phyloP scores from a whole-genome alignment of 768 basidiomycete genomes.

The Trametes villosa region DNA sequence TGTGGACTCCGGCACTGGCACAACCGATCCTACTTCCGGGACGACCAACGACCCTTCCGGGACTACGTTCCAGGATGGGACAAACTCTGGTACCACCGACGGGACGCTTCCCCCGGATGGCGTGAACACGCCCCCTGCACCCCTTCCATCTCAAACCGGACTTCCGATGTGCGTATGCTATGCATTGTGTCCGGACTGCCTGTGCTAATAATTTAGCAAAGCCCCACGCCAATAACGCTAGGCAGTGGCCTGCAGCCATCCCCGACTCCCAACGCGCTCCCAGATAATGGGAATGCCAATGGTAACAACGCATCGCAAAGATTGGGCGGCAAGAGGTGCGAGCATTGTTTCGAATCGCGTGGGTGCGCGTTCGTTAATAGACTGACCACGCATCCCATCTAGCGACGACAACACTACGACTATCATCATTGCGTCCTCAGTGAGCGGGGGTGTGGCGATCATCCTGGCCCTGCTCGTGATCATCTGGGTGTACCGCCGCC shows the following conservation, averaged over 20 bases:
- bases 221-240: neutral
- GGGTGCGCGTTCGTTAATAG: too few species aligned
- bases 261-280: neutral
- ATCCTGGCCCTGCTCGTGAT: slow-evolving; percentile 14
- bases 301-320: neutral
- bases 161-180: too few species aligned
- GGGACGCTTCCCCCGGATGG: neutral
- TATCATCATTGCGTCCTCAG: slow-evolving; percentile 21
- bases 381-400: too few species aligned
- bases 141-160: neutral
- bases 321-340: slow-evolving; percentile 5
- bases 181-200: neutral
- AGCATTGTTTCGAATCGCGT: neutral
- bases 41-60: neutral
- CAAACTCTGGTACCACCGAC: neutral
- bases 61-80: neutral
- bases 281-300: neutral
- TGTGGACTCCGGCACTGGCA: neutral
- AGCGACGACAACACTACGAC: slow-evolving; percentile 10
- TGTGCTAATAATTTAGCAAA: neutral
- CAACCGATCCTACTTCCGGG: neutral
- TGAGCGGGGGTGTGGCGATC: slow-evolving; percentile 19
- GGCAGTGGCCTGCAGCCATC: neutral
- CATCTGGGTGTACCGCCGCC: slow-evolving; percentile 20
- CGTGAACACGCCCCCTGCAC: neutral